Evolutionary conservation across 2,329 filamentous ascomycete genomes (phyloP), one percentile per base, ranked within the genome.

Genomic region (Orbilia ellipsospora): DNA sequence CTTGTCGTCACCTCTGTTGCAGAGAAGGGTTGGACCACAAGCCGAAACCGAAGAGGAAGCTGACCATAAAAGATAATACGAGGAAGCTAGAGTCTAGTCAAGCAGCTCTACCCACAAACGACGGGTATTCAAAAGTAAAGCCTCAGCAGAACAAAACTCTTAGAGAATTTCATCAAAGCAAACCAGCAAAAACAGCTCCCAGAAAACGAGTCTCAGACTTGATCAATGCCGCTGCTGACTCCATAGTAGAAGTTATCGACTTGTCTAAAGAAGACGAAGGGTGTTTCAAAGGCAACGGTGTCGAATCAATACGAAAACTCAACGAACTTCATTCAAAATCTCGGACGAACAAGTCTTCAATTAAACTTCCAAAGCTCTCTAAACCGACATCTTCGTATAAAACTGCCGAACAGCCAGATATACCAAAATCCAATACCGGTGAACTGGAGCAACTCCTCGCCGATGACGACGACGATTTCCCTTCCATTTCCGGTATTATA

Each of bases 1-100:
- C 77, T 44, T 91, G 89, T 81, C 90, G 88, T 79, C 89, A 91
- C 78, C 78, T 87, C 4, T 91, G 89, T 79, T 91, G 89, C 78
- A 84, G 85, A 10, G 86, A 89, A 65, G 89, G 89, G 0, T 80
- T 88, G 36, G 87, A 89, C 45, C 89, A 87, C 72, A 87, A 85
- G 15, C 87, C 86, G 0, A 88, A 85, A 78, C 78, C 80, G 1
- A 79, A 78, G 62, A 77, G 67, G 61, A 66, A 73, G 28, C 16
- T 15, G 13, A 18, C 57, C 12, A n/a, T 60, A 8, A 75, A 69
- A 50, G 5, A 45, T 2, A 55, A 8, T 15, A 45, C 51, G 6
- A 72, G 51, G 18, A 68, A 16, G 13, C 12, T 16, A 20, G 67
- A 62, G n/a, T 55, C 56, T 15, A 7, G 18, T 5, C 72, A 75